Percentiles rank a stretch among this genome's conserved stretches.
These are phyloP conservation scores for Porpolomopsis calyptriformis DNA, from an alignment of 768 basidiomycete genomes.

Conservation along the genomic window DNA sequence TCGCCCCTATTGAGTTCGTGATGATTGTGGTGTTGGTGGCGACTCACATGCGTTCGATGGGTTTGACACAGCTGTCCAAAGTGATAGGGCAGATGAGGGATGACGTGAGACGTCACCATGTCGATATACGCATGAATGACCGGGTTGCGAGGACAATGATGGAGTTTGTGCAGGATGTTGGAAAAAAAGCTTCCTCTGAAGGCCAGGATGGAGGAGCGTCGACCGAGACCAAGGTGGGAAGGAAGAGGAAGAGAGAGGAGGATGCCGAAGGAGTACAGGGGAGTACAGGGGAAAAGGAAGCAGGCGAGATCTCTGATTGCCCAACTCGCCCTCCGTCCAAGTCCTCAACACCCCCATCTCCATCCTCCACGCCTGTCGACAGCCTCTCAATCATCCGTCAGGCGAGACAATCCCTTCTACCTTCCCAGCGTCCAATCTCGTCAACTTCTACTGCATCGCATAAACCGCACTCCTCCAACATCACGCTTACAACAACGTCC, in stretches of 20 bases:
- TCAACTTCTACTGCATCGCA: too few relatives aligned
- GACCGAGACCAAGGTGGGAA: conserved; percentile 3
- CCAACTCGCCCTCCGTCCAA: background rate
- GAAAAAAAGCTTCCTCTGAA: conserved; percentile 8
- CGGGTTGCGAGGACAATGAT: conserved; percentile 46
- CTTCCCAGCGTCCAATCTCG: too few relatives aligned
- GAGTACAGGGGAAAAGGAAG: background rate
- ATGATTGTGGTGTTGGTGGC: conserved; percentile 44
- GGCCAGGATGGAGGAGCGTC: conserved; percentile 9
- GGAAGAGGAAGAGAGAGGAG: conserved; percentile 14
- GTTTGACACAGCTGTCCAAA: conserved; percentile 29
- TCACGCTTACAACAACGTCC: too few relatives aligned
- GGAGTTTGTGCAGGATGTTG: conserved; percentile 34
- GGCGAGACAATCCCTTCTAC: background rate
- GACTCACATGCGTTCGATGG: conserved; percentile 31
- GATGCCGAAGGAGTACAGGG: background rate
- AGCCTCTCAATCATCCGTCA: background rate
- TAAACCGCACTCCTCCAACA: too few relatives aligned
- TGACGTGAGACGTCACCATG: conserved; percentile 41
- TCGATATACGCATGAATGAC: conserved; percentile 57
- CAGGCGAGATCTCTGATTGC: background rate
- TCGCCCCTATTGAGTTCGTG: conserved; percentile 64
- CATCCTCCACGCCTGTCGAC: background rate
- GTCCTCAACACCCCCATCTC: background rate
- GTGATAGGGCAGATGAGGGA: conserved; percentile 43